phyloP scores from a whole-genome alignment of 352 stramenopile species.

The Phytophthora ramorum region DNA sequence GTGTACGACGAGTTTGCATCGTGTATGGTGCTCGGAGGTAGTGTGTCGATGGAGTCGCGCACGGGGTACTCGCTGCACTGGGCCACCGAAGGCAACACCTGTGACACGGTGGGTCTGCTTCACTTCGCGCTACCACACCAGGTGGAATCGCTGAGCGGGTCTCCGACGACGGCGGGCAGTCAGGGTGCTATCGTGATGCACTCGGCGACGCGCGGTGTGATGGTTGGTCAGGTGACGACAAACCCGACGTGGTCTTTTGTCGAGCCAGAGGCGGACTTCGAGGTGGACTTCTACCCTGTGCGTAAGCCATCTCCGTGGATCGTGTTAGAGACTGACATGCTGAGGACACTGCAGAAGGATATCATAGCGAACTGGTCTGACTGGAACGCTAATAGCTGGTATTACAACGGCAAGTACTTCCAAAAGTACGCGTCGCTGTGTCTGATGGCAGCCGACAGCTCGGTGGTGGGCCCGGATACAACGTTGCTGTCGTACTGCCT shows the following conservation, averaged over 20 bases:
- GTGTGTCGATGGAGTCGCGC: conserved; percentile 58
- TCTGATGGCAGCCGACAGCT: conserved; percentile 52
- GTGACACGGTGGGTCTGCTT: conserved; percentile 43
- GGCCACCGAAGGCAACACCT: conserved; percentile 52
- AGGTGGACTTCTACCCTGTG: conserved; percentile 57
- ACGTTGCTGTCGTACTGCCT: conserved; percentile 47
- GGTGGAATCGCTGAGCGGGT: conserved; percentile 37
- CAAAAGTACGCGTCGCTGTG: conserved; percentile 79
- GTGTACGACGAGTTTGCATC: conserved; percentile 65
- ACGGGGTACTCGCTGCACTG: conserved; percentile 72
- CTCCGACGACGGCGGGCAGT: conserved; percentile 15
- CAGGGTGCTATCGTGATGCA: conserved; percentile 39
- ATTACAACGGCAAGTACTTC: conserved; percentile 70
- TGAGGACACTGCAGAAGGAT: conserved; percentile 45
- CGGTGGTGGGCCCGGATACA: conserved; percentile 50
- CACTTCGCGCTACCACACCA: conserved; percentile 70
- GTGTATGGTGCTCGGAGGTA: conserved; percentile 65
- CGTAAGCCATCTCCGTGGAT: conserved; percentile 31
- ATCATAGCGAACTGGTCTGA: conserved; percentile 49
- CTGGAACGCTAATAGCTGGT: conserved; percentile 55
- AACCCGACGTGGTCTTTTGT: conserved; percentile 42
- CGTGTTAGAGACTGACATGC: conserved; percentile 40
- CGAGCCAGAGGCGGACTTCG: conserved; percentile 44
- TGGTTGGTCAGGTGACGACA: conserved; percentile 44
- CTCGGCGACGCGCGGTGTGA: conserved; percentile 52